phyloP scores from a whole-genome alignment of 768 basidiomycete species.

The Artomyces pyxidatus region DNA sequence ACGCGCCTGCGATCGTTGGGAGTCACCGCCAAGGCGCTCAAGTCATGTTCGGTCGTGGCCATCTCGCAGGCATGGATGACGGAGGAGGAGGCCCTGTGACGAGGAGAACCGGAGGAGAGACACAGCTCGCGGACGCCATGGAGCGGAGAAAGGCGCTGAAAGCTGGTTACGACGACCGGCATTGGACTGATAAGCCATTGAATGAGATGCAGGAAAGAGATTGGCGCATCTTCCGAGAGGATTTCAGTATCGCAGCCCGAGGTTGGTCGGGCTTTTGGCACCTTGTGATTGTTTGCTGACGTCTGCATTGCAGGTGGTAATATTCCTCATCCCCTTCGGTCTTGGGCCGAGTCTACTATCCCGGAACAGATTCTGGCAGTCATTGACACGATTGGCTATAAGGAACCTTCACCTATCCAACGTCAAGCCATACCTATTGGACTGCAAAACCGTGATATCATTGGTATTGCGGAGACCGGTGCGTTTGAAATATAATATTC shows the following conservation, averaged over 20 bases:
- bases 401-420: constrained; percentile 95
- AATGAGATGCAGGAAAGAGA: constrained; percentile 95
- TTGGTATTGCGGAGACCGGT: constrained; percentile 99
- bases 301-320: constrained; percentile 54
- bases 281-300: constrained; percentile 2
- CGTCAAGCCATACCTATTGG: constrained; percentile 99
- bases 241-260: constrained; percentile 91
- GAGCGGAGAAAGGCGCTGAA: constrained; percentile 79
- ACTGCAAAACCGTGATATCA: constrained; percentile 90
- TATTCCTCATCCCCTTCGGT: constrained; percentile 89
- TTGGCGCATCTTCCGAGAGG: constrained; percentile 98
- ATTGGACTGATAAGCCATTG: constrained; percentile 95
- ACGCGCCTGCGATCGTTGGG: constrained; percentile 65
- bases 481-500: too few relatives aligned
- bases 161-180: constrained; percentile 82
- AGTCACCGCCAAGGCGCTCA: constrained; percentile 73
- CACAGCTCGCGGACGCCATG: constrained; percentile 69
- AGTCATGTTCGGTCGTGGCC: constrained; percentile 83
- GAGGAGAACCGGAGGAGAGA: constrained; percentile 26
- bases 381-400: constrained; percentile 90
- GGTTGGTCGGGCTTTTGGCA: constrained; percentile 37
- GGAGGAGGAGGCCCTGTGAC: constrained; percentile 32
- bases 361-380: constrained; percentile 71
- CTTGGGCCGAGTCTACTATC: constrained; percentile 85
- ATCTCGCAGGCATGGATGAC: constrained; percentile 83